These are phyloP conservation scores for Amaranthus palmeri DNA, from an alignment of 148 eudicot species.

Conservation along the genomic window DNA sequence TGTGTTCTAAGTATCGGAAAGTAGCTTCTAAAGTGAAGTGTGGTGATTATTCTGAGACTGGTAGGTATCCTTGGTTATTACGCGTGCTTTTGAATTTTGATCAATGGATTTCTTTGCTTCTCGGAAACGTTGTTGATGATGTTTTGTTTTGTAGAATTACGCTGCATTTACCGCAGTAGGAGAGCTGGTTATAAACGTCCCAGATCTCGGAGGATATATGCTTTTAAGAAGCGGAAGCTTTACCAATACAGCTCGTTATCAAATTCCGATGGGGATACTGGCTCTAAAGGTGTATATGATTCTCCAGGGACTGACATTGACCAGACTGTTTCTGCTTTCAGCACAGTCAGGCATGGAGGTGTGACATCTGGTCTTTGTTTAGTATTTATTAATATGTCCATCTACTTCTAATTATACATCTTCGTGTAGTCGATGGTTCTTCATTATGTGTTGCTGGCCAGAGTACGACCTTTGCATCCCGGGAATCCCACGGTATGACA, in stretches of 20 bases:
- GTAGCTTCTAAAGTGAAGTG: constrained; percentile 42
- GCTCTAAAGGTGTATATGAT: constrained; percentile 39
- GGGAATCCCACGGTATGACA: constrained; percentile 72
- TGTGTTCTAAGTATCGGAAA: constrained; percentile 62
- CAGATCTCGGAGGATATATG: constrained; percentile 81
- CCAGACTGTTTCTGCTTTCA: constrained; percentile 31
- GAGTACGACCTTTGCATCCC: constrained; percentile 38
- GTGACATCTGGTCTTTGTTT: constrained; percentile 16
- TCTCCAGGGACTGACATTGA: constrained; percentile 34
- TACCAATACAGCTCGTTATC: constrained; percentile 42
- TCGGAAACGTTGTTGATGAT: constrained; percentile 3
- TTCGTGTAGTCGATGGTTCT: constrained; percentile 44
- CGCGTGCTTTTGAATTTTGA: not conserved
- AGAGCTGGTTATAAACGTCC: constrained; percentile 45
- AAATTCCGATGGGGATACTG: constrained; percentile 40
- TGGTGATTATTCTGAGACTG: constrained; percentile 38
- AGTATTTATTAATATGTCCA: constrained; percentile 7
- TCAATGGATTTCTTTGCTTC: not conserved
- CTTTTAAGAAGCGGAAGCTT: constrained; percentile 73
- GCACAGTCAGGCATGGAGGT: constrained; percentile 48
- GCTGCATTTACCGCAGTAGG: constrained; percentile 38
- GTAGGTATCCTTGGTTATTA: constrained; percentile 28
- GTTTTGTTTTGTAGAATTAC: constrained; percentile 40
- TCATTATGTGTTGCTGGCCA: constrained; percentile 45
- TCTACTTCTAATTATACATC: constrained; percentile 14